Evolutionary conservation across 495 filamentous ascomycete species (phyloP).

Genomic region (Podospora pseudocomata): DNA sequence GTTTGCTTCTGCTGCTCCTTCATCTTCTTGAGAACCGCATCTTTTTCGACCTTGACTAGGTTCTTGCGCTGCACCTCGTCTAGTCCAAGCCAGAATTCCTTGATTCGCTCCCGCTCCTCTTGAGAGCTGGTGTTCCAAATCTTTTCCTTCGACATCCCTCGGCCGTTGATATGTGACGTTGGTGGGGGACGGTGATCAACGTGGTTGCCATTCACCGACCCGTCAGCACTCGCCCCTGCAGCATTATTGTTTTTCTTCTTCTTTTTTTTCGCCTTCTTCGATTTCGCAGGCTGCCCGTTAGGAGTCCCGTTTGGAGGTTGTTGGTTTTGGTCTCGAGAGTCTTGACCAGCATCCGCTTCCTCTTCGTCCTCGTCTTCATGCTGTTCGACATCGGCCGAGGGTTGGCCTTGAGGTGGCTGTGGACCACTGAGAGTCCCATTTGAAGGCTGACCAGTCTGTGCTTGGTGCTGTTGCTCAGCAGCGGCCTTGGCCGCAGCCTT

Average conservation of each 20-base stretch:
- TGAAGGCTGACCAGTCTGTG: slow-evolving; percentile 26
- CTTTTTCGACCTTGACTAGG: slow-evolving; percentile 96
- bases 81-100: slow-evolving; percentile 96
- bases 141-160: slow-evolving; percentile 64
- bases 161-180: slow-evolving; percentile 26
- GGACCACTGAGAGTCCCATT: slow-evolving; percentile 43
- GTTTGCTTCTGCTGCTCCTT: slow-evolving; percentile 99
- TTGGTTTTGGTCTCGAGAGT: slow-evolving; percentile 7
- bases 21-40: slow-evolving; percentile 97
- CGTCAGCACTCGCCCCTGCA: slow-evolving; percentile 16
- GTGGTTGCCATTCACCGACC: slow-evolving; percentile 15
- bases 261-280: slow-evolving; percentile 64
- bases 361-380: slow-evolving; percentile 27
- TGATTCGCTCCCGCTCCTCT: slow-evolving; percentile 94
- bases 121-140: slow-evolving; percentile 96
- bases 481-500: slow-evolving; percentile 74
- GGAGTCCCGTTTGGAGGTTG: slow-evolving; percentile 15
- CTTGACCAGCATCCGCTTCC: slow-evolving; percentile 10
- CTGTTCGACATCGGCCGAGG: slow-evolving; percentile 28
- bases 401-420: slow-evolving; percentile 29
- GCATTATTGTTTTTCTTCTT: slow-evolving; percentile 44
- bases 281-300: slow-evolving; percentile 24
- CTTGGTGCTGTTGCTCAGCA: slow-evolving; percentile 35
- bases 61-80: slow-evolving; percentile 91
- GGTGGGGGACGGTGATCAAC: slow-evolving; percentile 20